These are phyloP conservation scores for Lithospermum erythrorhizon DNA, from an alignment of 257 asterid genomes.

Conservation along the genomic window DNA sequence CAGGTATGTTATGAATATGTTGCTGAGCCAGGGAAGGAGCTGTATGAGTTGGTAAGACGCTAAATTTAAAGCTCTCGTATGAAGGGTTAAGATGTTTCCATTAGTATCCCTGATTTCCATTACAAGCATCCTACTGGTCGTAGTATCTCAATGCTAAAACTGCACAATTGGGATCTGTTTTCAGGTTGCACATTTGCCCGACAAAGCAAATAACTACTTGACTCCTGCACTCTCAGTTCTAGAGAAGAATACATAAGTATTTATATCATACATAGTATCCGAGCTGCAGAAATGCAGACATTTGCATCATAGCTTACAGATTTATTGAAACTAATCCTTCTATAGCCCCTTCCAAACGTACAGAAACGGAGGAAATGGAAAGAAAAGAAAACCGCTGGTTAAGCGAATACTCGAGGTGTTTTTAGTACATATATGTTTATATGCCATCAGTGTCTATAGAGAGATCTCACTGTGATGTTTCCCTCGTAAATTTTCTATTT, in stretches of 20 bases:
- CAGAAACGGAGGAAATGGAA: background rate
- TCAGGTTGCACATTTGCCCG: conserved; percentile 97
- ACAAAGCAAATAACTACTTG: conserved; percentile 92
- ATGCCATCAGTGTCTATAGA: background rate
- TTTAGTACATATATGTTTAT: background rate
- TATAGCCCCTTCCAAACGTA: background rate
- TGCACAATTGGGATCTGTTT: background rate
- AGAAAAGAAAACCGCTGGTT: background rate
- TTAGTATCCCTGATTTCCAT: background rate
- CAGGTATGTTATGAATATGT: conserved; percentile 92
- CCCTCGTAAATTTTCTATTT: background rate
- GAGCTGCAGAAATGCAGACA: background rate
- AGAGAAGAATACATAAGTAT: conserved; percentile 72
- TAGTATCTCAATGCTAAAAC: background rate
- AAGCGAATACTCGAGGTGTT: background rate
- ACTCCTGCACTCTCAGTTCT: conserved; percentile 94
- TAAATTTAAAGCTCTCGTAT: background rate
- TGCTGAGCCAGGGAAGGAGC: conserved; percentile 93
- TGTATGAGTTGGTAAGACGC: conserved; percentile 72
- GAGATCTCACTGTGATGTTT: background rate
- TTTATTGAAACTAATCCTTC: background rate
- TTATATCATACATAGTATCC: background rate
- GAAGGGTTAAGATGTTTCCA: background rate
- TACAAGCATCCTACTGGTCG: background rate
- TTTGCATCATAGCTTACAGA: background rate